A percentile compares a stretch with the other conserved stretches of the same genome.
These are phyloP conservation scores for Trichoderma sp. DNA, from an alignment of 2,329 filamentous ascomycete genomes.

Conservation along the genomic window DNA sequence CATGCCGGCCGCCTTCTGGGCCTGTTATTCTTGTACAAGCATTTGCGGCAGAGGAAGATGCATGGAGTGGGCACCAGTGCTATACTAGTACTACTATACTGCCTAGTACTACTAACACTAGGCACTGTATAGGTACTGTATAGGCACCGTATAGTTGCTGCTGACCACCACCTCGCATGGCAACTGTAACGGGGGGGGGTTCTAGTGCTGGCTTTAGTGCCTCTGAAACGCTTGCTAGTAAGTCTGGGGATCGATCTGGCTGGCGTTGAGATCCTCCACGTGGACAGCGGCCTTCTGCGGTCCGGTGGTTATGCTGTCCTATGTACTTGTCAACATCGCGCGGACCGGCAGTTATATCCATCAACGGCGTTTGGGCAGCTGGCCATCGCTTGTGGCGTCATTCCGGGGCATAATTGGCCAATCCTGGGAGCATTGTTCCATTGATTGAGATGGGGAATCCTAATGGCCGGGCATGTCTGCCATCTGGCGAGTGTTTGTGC, in stretches of 20 bases:
- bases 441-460: background rate
- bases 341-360: background rate
- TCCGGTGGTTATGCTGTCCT: background rate
- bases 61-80: background rate
- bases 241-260: background rate
- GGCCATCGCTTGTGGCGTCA: background rate
- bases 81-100: no score
- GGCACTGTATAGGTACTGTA: no score
- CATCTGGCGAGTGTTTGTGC: background rate
- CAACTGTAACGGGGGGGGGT: background rate
- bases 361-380: background rate
- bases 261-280: slow-evolving; percentile 4
- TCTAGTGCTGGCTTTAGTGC: background rate
- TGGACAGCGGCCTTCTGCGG: background rate
- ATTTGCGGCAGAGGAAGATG: background rate
- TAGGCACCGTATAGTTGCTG: no score
- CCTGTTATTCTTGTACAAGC: background rate
- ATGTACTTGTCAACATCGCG: background rate
- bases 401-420: background rate
- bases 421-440: background rate
- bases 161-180: slow-evolving; percentile 14
- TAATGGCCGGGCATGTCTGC: background rate
- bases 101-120: no score
- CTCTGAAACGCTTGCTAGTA: slow-evolving; percentile 1
- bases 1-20: background rate